phyloP scores from a whole-genome alignment of 2,329 filamentous ascomycete genomes.

The Fusarium setosum region DNA sequence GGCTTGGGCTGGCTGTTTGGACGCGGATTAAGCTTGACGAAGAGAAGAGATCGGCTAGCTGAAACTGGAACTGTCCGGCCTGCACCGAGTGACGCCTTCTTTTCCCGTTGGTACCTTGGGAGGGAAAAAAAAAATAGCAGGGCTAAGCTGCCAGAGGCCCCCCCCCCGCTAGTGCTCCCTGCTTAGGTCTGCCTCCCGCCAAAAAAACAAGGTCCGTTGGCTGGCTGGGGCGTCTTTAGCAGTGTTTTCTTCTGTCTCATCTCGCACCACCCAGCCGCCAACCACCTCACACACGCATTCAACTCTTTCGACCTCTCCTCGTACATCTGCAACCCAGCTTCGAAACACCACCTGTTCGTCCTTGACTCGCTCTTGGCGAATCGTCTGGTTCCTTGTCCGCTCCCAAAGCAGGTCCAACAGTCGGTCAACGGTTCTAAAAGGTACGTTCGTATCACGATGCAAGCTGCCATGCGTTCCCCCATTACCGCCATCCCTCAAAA shows the following conservation, averaged over 20 bases:
- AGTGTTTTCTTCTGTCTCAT: constrained; percentile 4
- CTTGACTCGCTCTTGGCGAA: constrained; percentile 23
- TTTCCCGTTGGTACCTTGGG: not conserved
- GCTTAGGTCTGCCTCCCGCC: not conserved
- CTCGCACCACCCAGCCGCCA: constrained; percentile 15
- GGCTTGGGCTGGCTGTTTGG: not conserved
- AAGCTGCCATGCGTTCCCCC: constrained; percentile 24
- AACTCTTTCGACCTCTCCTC: constrained; percentile 19
- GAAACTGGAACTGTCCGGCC: constrained; percentile 5
- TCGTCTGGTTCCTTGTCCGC: constrained; percentile 9
- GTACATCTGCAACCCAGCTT: constrained; percentile 27
- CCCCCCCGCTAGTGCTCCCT: not conserved
- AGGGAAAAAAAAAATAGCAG: not conserved
- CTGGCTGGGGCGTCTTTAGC: not conserved
- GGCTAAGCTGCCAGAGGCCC: not conserved
- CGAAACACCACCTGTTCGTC: constrained; percentile 22
- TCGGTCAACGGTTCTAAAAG: constrained; percentile 22
- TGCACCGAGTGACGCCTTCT: not conserved
- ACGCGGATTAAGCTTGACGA: constrained; percentile 6
- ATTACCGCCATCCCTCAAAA: constrained; percentile 15
- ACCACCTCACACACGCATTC: constrained; percentile 1
- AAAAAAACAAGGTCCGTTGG: not conserved
- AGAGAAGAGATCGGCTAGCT: not conserved
- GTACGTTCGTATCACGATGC: constrained; percentile 36
- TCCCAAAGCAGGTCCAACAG: constrained; percentile 8